Conservation (phyloP, 2,329 filamentous ascomycete species). For the Paraphoma sp. region DNA sequence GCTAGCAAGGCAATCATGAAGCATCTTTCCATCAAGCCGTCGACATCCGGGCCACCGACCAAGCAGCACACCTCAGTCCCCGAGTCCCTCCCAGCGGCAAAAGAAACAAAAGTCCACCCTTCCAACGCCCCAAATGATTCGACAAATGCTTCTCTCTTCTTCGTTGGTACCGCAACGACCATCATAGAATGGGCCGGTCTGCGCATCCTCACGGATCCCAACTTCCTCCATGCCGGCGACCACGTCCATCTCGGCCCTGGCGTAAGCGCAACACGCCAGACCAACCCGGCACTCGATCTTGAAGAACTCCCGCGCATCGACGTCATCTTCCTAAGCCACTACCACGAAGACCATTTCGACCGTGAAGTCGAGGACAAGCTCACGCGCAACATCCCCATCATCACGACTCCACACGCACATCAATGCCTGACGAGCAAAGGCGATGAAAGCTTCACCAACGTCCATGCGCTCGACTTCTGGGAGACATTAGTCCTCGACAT, state of each 20-base stretch:
- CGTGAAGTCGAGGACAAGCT: conserved; percentile 59
- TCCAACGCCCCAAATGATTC: conserved; percentile 41
- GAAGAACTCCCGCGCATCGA: conserved; percentile 66
- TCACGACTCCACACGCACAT: conserved; percentile 69
- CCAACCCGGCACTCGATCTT: conserved; percentile 67
- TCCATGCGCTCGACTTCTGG: conserved; percentile 64
- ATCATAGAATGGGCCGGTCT: conserved; percentile 62
- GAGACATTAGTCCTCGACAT: conserved; percentile 59
- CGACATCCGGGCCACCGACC: conserved; percentile 46
- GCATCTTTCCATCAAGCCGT: conserved; percentile 50
- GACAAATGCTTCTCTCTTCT: conserved; percentile 57
- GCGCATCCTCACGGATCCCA: conserved; percentile 60
- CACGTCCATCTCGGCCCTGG: conserved; percentile 72
- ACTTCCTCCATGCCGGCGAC: conserved; percentile 69
- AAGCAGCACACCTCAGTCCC: conserved; percentile 46
- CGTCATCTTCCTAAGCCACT: conserved; percentile 67
- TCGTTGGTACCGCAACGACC: conserved; percentile 65
- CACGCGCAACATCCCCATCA: conserved; percentile 64
- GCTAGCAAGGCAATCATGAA: conserved; percentile 42
- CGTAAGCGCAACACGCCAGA: conserved; percentile 61
- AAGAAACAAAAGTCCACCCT: conserved; percentile 54
- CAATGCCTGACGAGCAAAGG: conserved; percentile 55
- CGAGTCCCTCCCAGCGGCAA: conserved; percentile 50
- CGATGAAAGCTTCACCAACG: conserved; percentile 61
- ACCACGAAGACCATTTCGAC: conserved; percentile 68